These are phyloP conservation scores for Pyricularia grisea DNA, from an alignment of 2,329 filamentous ascomycete genomes.

Conservation along the genomic window DNA sequence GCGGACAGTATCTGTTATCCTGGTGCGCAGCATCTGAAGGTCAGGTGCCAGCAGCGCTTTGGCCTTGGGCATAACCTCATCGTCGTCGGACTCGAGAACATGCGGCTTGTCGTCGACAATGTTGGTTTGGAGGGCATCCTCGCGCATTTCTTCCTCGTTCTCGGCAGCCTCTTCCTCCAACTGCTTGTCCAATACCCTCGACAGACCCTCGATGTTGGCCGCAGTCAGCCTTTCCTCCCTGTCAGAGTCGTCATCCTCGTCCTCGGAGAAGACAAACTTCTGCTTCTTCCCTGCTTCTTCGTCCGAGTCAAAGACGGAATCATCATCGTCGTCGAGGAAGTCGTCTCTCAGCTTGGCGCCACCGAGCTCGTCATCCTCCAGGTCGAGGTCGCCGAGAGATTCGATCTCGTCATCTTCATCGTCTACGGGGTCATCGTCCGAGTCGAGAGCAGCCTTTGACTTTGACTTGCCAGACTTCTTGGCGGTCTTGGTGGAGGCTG, in stretches of 20 bases:
- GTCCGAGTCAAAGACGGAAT: constrained; percentile 65
- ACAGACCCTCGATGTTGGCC: constrained; percentile 90
- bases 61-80: constrained; percentile 48
- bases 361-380: constrained; percentile 29
- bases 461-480: constrained; percentile 1
- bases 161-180: constrained; percentile 71
- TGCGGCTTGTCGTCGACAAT: constrained; percentile 69
- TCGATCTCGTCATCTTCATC: constrained; percentile 33
- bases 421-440: constrained; percentile 33
- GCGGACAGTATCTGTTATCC: constrained; percentile 89
- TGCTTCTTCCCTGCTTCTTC: constrained; percentile 43
- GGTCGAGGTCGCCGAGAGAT: constrained; percentile 33
- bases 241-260: constrained; percentile 86
- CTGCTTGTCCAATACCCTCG: constrained; percentile 72
- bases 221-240: constrained; percentile 86
- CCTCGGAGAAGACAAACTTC: constrained; percentile 83
- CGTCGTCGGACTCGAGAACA: constrained; percentile 52
- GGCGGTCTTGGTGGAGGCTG: constrained; percentile 18
- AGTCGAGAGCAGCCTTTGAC: constrained; percentile 15
- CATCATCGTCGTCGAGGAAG: constrained; percentile 49
- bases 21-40: constrained; percentile 74
- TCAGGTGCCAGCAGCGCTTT: constrained; percentile 71
- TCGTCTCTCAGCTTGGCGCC: constrained; percentile 40
- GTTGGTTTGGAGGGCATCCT: constrained; percentile 85
- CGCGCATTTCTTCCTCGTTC: constrained; percentile 76